These are phyloP conservation scores for Zymoseptoria tritici DNA, from an alignment of 2,329 filamentous ascomycete species.

Conservation along the genomic window DNA sequence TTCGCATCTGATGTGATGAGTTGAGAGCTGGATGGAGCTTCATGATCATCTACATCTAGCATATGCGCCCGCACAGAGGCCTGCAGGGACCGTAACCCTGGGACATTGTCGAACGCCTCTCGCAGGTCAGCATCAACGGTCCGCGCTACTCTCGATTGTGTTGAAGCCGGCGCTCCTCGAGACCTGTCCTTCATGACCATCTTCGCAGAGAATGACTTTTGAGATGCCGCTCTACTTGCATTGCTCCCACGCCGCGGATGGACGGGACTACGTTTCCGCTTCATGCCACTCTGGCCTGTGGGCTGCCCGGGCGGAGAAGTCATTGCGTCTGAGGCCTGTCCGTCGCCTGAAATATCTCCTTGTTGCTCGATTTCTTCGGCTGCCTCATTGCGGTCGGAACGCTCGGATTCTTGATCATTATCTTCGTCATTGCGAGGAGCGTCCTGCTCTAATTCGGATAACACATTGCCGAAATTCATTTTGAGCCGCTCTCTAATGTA, in stretches of 20 bases:
- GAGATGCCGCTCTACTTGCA: background rate
- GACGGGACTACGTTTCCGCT: background rate
- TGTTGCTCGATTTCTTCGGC: no score
- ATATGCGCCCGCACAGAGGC: background rate
- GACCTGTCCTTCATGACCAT: background rate
- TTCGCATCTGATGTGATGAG: conserved; percentile 4
- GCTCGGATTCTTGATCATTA: background rate
- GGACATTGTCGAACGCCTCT: background rate
- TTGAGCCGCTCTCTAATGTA: conserved; percentile 8
- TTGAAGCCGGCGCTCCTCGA: background rate
- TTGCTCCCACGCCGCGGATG: background rate
- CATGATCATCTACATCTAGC: background rate
- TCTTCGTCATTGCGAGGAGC: background rate
- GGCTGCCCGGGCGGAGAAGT: background rate
- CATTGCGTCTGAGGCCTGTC: background rate
- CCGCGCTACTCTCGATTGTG: background rate
- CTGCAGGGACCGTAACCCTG: background rate
- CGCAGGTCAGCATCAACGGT: background rate
- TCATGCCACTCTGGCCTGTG: background rate
- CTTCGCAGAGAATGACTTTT: background rate
- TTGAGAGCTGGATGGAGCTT: background rate
- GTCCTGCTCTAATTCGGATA: background rate
- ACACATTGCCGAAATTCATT: background rate
- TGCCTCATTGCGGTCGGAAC: no score
- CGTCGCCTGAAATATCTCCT: background rate